Evolutionary conservation across 164 flowering plant species (phyloP).

Genomic region (Euptelea pleiosperma): DNA sequence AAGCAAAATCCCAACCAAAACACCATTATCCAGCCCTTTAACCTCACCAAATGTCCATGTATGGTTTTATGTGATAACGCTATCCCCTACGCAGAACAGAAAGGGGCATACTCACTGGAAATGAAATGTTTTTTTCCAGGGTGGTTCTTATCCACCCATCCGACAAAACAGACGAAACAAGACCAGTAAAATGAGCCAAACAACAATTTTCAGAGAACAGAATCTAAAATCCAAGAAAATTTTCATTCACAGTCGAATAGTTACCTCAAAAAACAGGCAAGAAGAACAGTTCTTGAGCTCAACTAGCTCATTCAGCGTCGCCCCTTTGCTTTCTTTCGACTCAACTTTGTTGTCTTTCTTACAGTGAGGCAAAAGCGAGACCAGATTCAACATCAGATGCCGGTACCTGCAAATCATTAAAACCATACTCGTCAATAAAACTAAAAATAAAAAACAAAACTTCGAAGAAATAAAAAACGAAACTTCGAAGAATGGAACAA

Average conservation of each 20-base stretch:
- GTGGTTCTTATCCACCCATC: too few relatives aligned
- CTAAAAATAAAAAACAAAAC: slow-evolving; percentile 1
- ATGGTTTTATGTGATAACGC: too few relatives aligned
- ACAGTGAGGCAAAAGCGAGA: slow-evolving; percentile 83
- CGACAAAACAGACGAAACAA: too few relatives aligned
- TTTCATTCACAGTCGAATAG: background rate
- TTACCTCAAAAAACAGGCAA: slow-evolving; percentile 88
- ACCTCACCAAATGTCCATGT: too few relatives aligned
- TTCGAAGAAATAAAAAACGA: background rate
- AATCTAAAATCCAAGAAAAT: too few relatives aligned
- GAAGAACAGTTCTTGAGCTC: slow-evolving; percentile 87
- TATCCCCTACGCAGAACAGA: too few relatives aligned
- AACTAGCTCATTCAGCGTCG: slow-evolving; percentile 80
- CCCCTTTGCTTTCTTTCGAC: slow-evolving; percentile 74
- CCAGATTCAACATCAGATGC: slow-evolving; percentile 97
- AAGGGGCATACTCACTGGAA: too few relatives aligned
- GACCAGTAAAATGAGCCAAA: too few relatives aligned
- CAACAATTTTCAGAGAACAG: too few relatives aligned
- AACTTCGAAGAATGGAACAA: background rate
- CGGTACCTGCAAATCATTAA: slow-evolving; percentile 52
- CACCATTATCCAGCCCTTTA: background rate
- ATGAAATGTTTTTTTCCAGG: too few relatives aligned
- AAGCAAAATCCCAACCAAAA: too few relatives aligned
- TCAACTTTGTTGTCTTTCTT: slow-evolving; percentile 96
- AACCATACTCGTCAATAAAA: background rate